These are phyloP conservation scores for Claviceps africana DNA, from an alignment of 2,329 filamentous ascomycete genomes.

Conservation along the genomic window DNA sequence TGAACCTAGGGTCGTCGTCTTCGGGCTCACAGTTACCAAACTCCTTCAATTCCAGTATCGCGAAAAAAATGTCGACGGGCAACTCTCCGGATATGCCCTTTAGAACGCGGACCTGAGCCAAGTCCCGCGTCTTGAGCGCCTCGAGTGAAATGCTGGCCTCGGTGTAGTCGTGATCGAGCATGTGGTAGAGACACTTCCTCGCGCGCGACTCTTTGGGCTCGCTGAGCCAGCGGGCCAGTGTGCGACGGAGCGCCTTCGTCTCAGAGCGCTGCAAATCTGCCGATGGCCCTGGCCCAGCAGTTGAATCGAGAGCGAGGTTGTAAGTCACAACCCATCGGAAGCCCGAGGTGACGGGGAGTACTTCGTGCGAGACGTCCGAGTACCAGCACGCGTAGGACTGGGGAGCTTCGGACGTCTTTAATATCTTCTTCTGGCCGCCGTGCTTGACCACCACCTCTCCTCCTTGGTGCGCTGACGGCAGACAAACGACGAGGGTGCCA, in stretches of 20 bases:
- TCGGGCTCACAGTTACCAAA: slow-evolving; percentile 8
- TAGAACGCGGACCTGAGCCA: slow-evolving; percentile 13
- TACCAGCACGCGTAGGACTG: slow-evolving; percentile 26
- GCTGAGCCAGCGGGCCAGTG: slow-evolving; percentile 16
- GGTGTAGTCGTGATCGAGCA: slow-evolving; percentile 21
- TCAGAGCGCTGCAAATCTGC: slow-evolving; percentile 7
- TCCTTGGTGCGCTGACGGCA: slow-evolving; percentile 34
- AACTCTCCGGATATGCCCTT: slow-evolving; percentile 11
- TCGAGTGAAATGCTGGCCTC: slow-evolving; percentile 17
- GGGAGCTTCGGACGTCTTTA: slow-evolving; percentile 15
- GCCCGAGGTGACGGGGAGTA: slow-evolving; percentile 31
- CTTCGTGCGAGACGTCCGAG: slow-evolving; percentile 37
- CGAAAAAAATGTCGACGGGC: slow-evolving; percentile 19
- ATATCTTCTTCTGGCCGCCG: slow-evolving; percentile 16
- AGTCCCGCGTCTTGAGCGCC: slow-evolving; percentile 16
- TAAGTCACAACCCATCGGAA: slow-evolving; percentile 38
- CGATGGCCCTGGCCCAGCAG: slow-evolving; percentile 10
- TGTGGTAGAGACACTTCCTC: slow-evolving; percentile 13
- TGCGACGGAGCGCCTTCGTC: slow-evolving; percentile 7
- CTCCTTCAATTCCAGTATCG: slow-evolving; percentile 17
- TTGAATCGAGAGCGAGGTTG: slow-evolving; percentile 25
- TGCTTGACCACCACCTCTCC: slow-evolving; percentile 30
- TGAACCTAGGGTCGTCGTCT: neutral
- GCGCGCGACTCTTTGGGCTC: neutral
- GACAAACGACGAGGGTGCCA: slow-evolving; percentile 33